A percentile compares a stretch with the other conserved stretches of the same genome.
Conservation (phyloP, 768 basidiomycete species). For the Trametopsis cervina region DNA sequence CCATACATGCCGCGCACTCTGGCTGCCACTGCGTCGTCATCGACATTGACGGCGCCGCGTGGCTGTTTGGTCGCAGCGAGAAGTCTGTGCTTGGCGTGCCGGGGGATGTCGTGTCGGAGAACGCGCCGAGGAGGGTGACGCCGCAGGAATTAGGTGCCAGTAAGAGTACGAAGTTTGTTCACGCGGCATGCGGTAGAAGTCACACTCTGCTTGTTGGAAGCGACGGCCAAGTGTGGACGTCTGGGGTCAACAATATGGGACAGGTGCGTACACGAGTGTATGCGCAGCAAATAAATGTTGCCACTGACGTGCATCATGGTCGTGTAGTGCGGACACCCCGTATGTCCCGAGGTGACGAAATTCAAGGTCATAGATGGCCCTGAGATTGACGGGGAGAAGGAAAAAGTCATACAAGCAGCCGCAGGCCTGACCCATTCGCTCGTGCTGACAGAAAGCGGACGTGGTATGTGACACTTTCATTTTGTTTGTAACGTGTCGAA, state of each 20-base stretch:
- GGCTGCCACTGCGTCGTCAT: conserved; percentile 73
- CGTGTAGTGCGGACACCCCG: conserved; percentile 62
- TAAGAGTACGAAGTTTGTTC: conserved; percentile 47
- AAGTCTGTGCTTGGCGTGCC: conserved; percentile 59
- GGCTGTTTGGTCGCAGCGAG: conserved; percentile 86
- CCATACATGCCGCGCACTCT: conserved; percentile 69
- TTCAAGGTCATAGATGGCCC: conserved; percentile 63
- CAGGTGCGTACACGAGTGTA: conserved; percentile 43
- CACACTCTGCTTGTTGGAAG: conserved; percentile 82
- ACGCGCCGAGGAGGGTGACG: conserved; percentile 56
- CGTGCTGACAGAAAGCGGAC: conserved; percentile 76
- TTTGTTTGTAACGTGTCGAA: not conserved
- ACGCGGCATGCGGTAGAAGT: conserved; percentile 77
- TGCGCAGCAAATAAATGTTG: conserved; percentile 10
- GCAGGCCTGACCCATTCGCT: conserved; percentile 84
- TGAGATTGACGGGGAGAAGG: conserved; percentile 44
- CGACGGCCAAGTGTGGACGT: conserved; percentile 77
- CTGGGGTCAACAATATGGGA: conserved; percentile 74
- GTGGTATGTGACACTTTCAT: conserved; percentile 38
- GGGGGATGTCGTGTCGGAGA: conserved; percentile 56
- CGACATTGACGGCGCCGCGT: conserved; percentile 73
- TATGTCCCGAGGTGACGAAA: conserved; percentile 53
- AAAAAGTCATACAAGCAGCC: conserved; percentile 63
- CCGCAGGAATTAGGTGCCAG: conserved; percentile 58
- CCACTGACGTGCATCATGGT: conserved; percentile 7